Evolutionary conservation across 106 monocot genomes (phyloP).

Genomic region (Acorus gramineus): DNA sequence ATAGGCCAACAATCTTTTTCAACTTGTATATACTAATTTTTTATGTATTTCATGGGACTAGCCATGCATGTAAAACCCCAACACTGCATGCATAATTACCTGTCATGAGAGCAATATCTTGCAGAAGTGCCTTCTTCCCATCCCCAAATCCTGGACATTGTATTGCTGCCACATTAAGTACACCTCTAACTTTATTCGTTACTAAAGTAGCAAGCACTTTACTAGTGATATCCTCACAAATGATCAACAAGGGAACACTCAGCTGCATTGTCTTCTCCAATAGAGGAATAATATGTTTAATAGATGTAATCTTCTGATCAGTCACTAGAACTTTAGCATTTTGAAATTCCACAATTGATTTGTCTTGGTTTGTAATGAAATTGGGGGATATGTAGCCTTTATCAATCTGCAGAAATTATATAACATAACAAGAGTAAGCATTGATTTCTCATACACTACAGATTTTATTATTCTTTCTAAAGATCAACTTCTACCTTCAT

Average conservation of each 20-base stretch:
- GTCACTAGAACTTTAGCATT: conserved; percentile 91
- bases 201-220: conserved; percentile 67
- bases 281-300: conserved; percentile 68
- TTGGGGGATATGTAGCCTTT: conserved; percentile 89
- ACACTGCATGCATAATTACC: conserved; percentile 23
- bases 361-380: conserved; percentile 86
- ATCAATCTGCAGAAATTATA: conserved; percentile 49
- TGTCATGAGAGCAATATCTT: conserved; percentile 98
- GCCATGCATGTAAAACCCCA: too few relatives aligned
- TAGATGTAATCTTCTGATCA: conserved; percentile 64
- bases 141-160: conserved; percentile 91
- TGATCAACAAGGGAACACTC: conserved; percentile 82
- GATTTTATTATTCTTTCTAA: too few relatives aligned
- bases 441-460: too few relatives aligned
- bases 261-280: conserved; percentile 81
- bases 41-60: too few relatives aligned
- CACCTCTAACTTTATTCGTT: conserved; percentile 73
- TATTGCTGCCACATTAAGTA: conserved; percentile 84
- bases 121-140: conserved; percentile 81
- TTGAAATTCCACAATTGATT: conserved; percentile 78
- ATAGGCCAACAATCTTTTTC: too few relatives aligned
- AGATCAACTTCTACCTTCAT: conserved; percentile 54
- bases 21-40: background rate
- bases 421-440: too few relatives aligned
- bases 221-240: conserved; percentile 82